Base-by-base conservation (phyloP, 768 basidiomycete genomes). In the Mycena olivaceomarginata region DNA sequence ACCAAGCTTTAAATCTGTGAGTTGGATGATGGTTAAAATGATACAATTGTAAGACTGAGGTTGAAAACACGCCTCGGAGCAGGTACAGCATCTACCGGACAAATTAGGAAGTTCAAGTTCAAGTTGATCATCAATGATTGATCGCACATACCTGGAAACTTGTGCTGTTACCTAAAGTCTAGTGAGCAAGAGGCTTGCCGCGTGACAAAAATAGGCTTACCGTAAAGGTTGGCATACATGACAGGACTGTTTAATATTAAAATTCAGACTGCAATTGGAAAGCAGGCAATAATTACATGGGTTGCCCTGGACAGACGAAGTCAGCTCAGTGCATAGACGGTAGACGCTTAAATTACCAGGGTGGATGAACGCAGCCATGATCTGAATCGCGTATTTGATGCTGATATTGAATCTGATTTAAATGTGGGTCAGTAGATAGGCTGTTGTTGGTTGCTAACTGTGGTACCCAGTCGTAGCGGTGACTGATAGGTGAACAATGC, bases 221-320 rank as follows among this genome's bases (percentile, higher is more conserved):
- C 91, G 82, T 90, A 91, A 59, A 91, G 78, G 78, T 90, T 90
- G 8, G 90, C 91, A 73, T 92, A 91, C 90, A 92, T 91, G 68
- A 89, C 88, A 16, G 90, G 85, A 48, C 89, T 90, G 73, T 53
- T 31, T 15, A 31, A 1, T 31, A 51, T 75, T 62, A 82, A 25
- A 71, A 67, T n/a, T 63, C 15, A 48, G 25, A 9, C 76, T 56
- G 20, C 41, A 12, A 67, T 56, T 57, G 8, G 18, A 67, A 64
- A 51, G n/a, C 12, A 46, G 63, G 40, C 20, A 16, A 13, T 25
- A 67, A 84, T 72, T 80, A 87, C 89, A 90, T 88, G 8, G 90
- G 88, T 72, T 89, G 84, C 63, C 90, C 89, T 22, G 86, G 87
- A 77, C 10, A 9, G 5, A 8, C 20, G 8, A 15, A 64, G 59